Percentiles rank a stretch among this genome's conserved stretches.
These are phyloP conservation scores for Suillus bovinus DNA, from an alignment of 768 basidiomycete species.

Conservation along the genomic window DNA sequence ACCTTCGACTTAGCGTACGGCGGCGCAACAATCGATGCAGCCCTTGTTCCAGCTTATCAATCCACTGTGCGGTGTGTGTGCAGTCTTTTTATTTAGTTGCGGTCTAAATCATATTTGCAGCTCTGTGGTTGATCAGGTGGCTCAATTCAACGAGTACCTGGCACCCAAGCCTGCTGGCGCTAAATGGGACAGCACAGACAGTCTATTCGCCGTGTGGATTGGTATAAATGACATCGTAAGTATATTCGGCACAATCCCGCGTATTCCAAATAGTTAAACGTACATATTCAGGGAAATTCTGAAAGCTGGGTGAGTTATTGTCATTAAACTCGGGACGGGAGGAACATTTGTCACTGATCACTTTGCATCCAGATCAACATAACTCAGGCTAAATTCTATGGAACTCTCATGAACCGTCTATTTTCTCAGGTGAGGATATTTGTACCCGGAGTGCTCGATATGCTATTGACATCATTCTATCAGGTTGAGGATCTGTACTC, in stretches of 20 bases:
- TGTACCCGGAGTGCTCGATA: not conserved
- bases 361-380: constrained; percentile 22
- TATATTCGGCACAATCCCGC: not conserved
- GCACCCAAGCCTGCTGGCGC: constrained; percentile 49
- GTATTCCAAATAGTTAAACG: not conserved
- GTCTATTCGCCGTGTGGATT: constrained; percentile 69
- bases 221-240: constrained; percentile 66
- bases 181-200: constrained; percentile 56
- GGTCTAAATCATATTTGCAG: constrained; percentile 13
- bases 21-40: constrained; percentile 63
- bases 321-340: not conserved
- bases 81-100: not conserved
- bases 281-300: constrained; percentile 9
- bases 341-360: not conserved
- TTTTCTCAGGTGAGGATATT: constrained; percentile 27
- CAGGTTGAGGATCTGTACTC: constrained; percentile 24
- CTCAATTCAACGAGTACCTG: constrained; percentile 50
- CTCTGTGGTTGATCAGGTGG: constrained; percentile 53
- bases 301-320: constrained; percentile 20
- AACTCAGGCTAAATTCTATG: constrained; percentile 25
- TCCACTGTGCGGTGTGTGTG: constrained; percentile 52
- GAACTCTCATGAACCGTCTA: constrained; percentile 23
- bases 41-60: constrained; percentile 52
- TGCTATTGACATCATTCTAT: not conserved
- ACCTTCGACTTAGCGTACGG: constrained; percentile 70